These are phyloP conservation scores for Mortierella sp. DNA, from an alignment of 371 early-diverging fungal species.

Conservation along the genomic window DNA sequence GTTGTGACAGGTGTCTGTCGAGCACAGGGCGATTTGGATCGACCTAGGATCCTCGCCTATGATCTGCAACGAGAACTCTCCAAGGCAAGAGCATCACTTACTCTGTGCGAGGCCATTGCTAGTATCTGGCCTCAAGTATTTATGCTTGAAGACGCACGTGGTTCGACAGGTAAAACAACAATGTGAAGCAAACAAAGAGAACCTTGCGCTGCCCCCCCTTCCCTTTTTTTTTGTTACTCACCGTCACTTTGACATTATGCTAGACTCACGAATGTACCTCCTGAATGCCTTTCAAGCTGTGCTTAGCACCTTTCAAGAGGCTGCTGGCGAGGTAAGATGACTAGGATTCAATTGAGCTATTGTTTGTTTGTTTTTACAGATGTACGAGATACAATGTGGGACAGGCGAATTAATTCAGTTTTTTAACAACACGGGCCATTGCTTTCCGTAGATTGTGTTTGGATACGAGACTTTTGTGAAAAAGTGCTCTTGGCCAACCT, in stretches of 20 bases:
- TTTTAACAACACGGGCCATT: not conserved
- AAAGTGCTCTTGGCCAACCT: conserved; percentile 28
- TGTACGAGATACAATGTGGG: not conserved
- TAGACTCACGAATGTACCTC: conserved; percentile 17
- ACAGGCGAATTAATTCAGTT: not conserved
- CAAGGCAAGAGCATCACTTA: conserved; percentile 15
- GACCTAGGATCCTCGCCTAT: conserved; percentile 24
- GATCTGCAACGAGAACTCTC: conserved; percentile 29
- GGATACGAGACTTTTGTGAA: conserved; percentile 23
- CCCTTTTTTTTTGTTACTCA: too few relatives aligned
- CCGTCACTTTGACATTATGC: not conserved
- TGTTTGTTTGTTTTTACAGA: not conserved
- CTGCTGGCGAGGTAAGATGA: conserved; percentile 6
- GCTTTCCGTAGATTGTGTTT: conserved; percentile 1
- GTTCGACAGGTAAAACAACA: conserved; percentile 6
- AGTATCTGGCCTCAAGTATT: conserved; percentile 39
- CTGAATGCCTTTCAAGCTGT: conserved; percentile 28
- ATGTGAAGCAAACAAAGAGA: not conserved
- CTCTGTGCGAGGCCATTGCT: conserved; percentile 33
- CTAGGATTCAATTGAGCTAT: too few relatives aligned
- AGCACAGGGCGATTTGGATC: conserved; percentile 1
- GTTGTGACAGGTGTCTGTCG: conserved; percentile 23
- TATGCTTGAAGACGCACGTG: not conserved
- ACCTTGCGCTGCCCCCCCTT: too few relatives aligned
- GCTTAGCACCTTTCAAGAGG: conserved; percentile 28